Conservation (phyloP, 2,329 filamentous ascomycete genomes). For the Gliomastix tumulicola region DNA sequence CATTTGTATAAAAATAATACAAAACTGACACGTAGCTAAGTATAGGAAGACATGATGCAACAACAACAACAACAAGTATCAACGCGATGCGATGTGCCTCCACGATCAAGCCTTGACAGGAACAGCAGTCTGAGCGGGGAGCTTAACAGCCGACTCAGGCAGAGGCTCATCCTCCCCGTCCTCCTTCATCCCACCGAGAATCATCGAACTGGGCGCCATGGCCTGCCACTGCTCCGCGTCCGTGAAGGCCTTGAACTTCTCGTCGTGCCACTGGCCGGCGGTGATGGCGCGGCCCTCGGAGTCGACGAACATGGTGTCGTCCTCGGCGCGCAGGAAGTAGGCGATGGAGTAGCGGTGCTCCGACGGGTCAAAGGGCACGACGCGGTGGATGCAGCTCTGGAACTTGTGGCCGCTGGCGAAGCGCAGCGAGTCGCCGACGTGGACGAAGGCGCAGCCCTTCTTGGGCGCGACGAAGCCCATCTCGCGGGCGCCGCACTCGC, state of each 20-base stretch:
- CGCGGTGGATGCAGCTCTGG: slow-evolving; percentile 50
- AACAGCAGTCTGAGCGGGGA: too few species aligned
- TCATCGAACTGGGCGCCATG: slow-evolving; percentile 38
- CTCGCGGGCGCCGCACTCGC: slow-evolving; percentile 27
- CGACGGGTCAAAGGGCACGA: slow-evolving; percentile 41
- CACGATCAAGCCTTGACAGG: too few species aligned
- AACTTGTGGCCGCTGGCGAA: slow-evolving; percentile 46
- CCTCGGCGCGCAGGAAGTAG: slow-evolving; percentile 50
- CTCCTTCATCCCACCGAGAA: slow-evolving; percentile 43
- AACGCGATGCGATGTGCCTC: too few species aligned
- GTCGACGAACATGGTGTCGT: slow-evolving; percentile 49
- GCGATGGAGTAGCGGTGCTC: slow-evolving; percentile 53
- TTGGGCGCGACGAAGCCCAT: slow-evolving; percentile 48
- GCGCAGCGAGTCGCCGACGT: slow-evolving; percentile 52
- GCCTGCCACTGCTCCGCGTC: slow-evolving; percentile 35
- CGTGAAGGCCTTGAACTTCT: slow-evolving; percentile 46
- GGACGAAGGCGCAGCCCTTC: slow-evolving; percentile 44
- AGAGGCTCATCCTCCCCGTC: slow-evolving; percentile 18
- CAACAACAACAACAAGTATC: too few species aligned
- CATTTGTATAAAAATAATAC: too few species aligned
- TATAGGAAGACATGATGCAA: too few species aligned
- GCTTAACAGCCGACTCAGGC: too few species aligned
- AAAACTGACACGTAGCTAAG: too few species aligned
- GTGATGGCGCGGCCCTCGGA: slow-evolving; percentile 45
- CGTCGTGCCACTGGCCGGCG: slow-evolving; percentile 45